A percentile compares a stretch with the other conserved stretches of the same genome.
These are phyloP conservation scores for Entomortierella chlamydospora DNA, from an alignment of 192 early-diverging fungal species.

Conservation along the genomic window DNA sequence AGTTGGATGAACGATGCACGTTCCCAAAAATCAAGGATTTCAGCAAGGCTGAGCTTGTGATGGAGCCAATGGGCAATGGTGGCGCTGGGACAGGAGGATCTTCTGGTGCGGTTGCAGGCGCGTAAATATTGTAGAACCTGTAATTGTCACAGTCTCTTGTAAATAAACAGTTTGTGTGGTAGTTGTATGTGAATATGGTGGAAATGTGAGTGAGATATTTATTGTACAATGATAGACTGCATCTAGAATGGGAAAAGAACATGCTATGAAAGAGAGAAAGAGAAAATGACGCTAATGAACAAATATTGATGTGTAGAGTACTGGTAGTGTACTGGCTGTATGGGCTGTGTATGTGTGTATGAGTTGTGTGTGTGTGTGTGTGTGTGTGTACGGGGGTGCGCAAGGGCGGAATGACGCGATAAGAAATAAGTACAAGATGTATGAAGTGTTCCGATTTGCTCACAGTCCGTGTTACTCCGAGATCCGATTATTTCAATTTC, in stretches of 20 bases:
- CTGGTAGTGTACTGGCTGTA: background rate
- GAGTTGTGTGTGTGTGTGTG: background rate
- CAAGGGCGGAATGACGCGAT: background rate
- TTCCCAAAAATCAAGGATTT: constrained; percentile 93
- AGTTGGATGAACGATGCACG: constrained; percentile 84
- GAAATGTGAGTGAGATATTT: constrained; percentile 18
- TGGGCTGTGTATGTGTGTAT: background rate
- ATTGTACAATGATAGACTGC: constrained; percentile 36
- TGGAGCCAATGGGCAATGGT: constrained; percentile 39
- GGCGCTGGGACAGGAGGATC: constrained; percentile 7
- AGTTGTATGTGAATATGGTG: too few species aligned
- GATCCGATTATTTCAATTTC: background rate
- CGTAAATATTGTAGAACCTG: constrained; percentile 9
- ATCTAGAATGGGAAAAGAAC: background rate
- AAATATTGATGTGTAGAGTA: background rate
- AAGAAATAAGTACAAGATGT: background rate
- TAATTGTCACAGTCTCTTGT: too few species aligned
- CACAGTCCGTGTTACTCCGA: constrained; percentile 17
- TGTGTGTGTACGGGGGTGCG: background rate
- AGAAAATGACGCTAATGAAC: background rate
- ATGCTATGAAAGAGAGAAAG: background rate
- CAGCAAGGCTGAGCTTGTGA: constrained; percentile 79
- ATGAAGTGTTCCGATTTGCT: too few species aligned
- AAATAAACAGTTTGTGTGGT: too few species aligned
- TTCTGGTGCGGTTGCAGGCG: constrained; percentile 19